These are phyloP conservation scores for Glutinoglossum americanum DNA, from an alignment of 495 filamentous ascomycete genomes.

Conservation along the genomic window DNA sequence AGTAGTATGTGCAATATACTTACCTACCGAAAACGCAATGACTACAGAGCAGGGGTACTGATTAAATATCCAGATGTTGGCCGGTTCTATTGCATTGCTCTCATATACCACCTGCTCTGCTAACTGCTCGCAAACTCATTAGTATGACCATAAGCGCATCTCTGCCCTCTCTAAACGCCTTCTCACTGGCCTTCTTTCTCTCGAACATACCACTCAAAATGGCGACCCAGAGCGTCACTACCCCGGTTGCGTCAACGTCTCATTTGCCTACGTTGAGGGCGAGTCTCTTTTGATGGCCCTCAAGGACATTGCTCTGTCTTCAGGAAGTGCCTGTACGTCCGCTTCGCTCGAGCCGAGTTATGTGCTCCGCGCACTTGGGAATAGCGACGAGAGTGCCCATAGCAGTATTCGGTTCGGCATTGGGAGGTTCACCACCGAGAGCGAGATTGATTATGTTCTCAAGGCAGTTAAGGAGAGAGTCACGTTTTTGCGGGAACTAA, in stretches of 20 bases:
- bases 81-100: neutral
- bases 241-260: slow-evolving; percentile 93
- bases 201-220: slow-evolving; percentile 87
- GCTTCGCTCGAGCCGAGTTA: slow-evolving; percentile 93
- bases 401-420: slow-evolving; percentile 96
- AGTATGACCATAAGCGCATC: slow-evolving; percentile 87
- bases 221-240: slow-evolving; percentile 69
- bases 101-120: neutral
- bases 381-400: slow-evolving; percentile 91
- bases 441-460: slow-evolving; percentile 91
- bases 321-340: slow-evolving; percentile 90
- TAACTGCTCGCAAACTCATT: slow-evolving; percentile 1
- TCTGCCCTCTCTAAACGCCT: slow-evolving; percentile 63
- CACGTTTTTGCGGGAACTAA: slow-evolving; percentile 80
- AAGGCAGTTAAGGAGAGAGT: slow-evolving; percentile 85
- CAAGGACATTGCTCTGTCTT: slow-evolving; percentile 93
- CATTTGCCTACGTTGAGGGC: slow-evolving; percentile 94
- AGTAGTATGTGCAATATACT: slow-evolving; percentile 19
- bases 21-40: slow-evolving; percentile 23
- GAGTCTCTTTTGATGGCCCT: slow-evolving; percentile 95
- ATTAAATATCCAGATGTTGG: slow-evolving; percentile 9
- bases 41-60: slow-evolving; percentile 35
- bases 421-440: slow-evolving; percentile 85
- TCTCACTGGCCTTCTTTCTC: slow-evolving; percentile 51
- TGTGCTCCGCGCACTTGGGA: slow-evolving; percentile 79